Base-by-base conservation (phyloP, 176 grass and related monocot genomes). In the Pontederia paniculata region DNA sequence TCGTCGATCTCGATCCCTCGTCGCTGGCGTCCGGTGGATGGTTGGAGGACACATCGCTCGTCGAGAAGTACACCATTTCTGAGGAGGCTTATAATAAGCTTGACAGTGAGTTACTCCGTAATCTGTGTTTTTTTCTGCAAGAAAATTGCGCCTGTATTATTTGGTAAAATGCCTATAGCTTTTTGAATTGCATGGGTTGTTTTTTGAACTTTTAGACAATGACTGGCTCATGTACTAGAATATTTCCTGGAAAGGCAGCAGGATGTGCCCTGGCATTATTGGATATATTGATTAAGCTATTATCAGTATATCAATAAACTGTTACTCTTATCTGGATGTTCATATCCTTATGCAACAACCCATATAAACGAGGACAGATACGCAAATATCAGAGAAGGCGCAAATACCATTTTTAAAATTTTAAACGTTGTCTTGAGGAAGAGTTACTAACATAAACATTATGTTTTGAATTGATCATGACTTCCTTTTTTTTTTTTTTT, bases 31-130 rank as follows among this genome's bases (percentile, higher is more conserved):
- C 91, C 10, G 86, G 91, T 21, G 91, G 91, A 12, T 97, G 91
- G 91, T 77, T 97, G 78, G 86, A 97, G 50, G 86, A 97, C 71
- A 90, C 77, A n/a, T 97, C 91, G 48, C 86, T 97, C 51, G 86
- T 97, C 5, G 83, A 97, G 7, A 97, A 97, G 72, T 97, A 90
- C 46, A 84, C 51, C 16, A 97, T 97, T 1, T 97, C 91, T 3
- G 91, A 97, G 42, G 91, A 97, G 54, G 80, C 86, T 7, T 97
- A 97, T 20, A 70, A 77, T 76, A 97, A 90, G 42, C 82, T 90
- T 43, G 74, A 76, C 66, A 75, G 91, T 97, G 69, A 78, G 79
- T 61, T 46, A 17, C 13, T n/a, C 9, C 2, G 9, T 0, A 16
- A 9, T 16, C 47, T 31, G 43, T n/a, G 21, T 54, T 50, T 18